Evolutionary conservation across 2,329 filamentous ascomycete genomes (phyloP), one percentile per base, ranked within the genome.

Genomic region (Magnaporthiopsis incrustans): DNA sequence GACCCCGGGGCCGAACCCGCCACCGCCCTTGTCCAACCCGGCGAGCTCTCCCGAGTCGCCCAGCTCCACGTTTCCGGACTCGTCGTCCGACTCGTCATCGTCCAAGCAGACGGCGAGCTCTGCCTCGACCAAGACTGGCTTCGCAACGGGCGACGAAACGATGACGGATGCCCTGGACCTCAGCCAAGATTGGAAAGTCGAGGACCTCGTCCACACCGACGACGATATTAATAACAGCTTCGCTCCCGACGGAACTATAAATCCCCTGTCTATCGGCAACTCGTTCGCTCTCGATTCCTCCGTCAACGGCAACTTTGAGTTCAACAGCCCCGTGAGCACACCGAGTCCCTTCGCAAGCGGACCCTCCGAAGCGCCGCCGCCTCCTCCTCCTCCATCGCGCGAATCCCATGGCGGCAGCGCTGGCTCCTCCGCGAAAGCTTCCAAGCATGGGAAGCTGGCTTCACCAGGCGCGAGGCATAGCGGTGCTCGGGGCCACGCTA

Each of bases 51-150:
- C 61, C 32, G 61, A 63, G 30, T 63, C 61, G 18, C 53, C 61
- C 11, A 59, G 56, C 56, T 57, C 61, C 44, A 44, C 56, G 1
- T 63, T 63, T 14, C 61, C 61, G 53, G 61, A 63, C 33, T 63
- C 61, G 18, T 59, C 56, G 2, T 63, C 61, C n/a, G 61, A 63
- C 12, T 63, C 61, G 10, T 63, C 61, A 15, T 77, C 77, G 56
- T 82, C 79, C 38, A 82, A 82, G 70, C 75, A 78, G 64, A 77
- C 80, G 50, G 75, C 75, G 22, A 81, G 78, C 67, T 79, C 78
- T 1, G 76, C 76, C 26, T 81, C 80, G 8, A 77, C 78, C 22
- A 78, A 80, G 67, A 77, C 78, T 26, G 76, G 72, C 38, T 71
- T 76, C 64, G 76, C 75, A 53, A 68, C 75, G 32, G 74, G 72